phyloP scores from a whole-genome alignment of 352 stramenopile genomes.

The Peronospora tabacina region DNA sequence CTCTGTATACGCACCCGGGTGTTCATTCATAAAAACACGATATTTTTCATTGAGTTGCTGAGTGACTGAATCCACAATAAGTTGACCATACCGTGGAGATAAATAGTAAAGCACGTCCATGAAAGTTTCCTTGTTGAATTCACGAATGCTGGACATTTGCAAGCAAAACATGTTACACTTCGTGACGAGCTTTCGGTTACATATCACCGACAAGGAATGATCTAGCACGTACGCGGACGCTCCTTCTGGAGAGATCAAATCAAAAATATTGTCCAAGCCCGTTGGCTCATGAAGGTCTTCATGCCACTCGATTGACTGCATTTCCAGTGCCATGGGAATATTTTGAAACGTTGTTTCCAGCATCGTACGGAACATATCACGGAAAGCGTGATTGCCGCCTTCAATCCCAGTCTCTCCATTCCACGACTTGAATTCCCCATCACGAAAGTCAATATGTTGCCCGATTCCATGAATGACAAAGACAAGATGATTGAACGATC shows the following conservation, averaged over 20 bases:
- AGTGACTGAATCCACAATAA: constrained; percentile 88
- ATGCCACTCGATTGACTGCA: constrained; percentile 88
- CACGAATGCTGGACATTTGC: constrained; percentile 54
- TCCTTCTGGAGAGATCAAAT: constrained; percentile 75
- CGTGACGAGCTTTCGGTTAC: not conserved
- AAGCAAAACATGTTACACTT: constrained; percentile 1
- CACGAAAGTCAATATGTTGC: constrained; percentile 80
- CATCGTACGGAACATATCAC: constrained; percentile 68
- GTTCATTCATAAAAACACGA: constrained; percentile 81
- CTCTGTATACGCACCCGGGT: constrained; percentile 39
- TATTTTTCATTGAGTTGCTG: constrained; percentile 87
- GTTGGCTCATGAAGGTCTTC: constrained; percentile 83
- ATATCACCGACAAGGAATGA: not conserved
- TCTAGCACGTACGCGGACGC: constrained; percentile 40
- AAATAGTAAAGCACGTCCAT: constrained; percentile 93
- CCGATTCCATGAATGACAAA: constrained; percentile 86
- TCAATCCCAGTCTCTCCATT: constrained; percentile 61
- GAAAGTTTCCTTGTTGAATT: constrained; percentile 91
- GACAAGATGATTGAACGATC: constrained; percentile 74
- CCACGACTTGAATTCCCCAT: constrained; percentile 77
- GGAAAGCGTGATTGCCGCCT: constrained; percentile 73
- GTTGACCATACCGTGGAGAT: constrained; percentile 83
- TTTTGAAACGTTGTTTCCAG: constrained; percentile 75
- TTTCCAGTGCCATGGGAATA: constrained; percentile 75
- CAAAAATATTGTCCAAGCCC: constrained; percentile 76